These are phyloP conservation scores for Lepraria neglecta DNA, from an alignment of 495 filamentous ascomycete species.

Conservation along the genomic window DNA sequence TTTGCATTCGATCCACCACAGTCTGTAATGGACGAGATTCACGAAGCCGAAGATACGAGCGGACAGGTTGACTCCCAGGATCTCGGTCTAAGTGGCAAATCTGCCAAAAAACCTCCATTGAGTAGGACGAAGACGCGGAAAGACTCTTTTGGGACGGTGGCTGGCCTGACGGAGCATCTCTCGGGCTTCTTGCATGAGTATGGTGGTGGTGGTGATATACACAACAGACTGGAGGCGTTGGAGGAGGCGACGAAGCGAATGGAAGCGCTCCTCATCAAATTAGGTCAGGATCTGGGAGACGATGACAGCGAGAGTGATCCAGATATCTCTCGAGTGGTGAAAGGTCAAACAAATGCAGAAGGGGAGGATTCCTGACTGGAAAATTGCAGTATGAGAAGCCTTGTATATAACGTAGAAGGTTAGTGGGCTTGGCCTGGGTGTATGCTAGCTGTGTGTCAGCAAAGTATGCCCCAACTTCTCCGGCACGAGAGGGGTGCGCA, in stretches of 20 bases:
- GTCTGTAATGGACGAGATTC: constrained; percentile 45
- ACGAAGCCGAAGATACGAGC: constrained; percentile 49
- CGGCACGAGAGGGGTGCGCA: no score
- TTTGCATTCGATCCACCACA: constrained; percentile 63
- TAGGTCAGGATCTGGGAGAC: constrained; percentile 25
- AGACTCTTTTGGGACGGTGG: constrained; percentile 32
- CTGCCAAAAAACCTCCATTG: background rate
- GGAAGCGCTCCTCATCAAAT: constrained; percentile 30
- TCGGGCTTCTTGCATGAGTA: constrained; percentile 27
- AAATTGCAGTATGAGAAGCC: no score
- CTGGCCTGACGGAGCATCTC: constrained; percentile 26
- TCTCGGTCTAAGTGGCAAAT: constrained; percentile 19
- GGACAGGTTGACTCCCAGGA: constrained; percentile 25
- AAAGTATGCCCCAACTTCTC: no score
- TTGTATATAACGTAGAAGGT: no score
- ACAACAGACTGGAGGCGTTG: constrained; percentile 28
- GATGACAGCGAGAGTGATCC: constrained; percentile 17
- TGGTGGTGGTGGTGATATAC: constrained; percentile 24
- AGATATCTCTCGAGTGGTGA: background rate
- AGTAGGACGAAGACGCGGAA: constrained; percentile 22
- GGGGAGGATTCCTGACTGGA: background rate
- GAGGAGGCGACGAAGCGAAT: constrained; percentile 32
- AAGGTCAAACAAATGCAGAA: background rate
- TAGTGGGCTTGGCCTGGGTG: no score
- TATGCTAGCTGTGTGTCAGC: no score